Base-by-base conservation (phyloP, 345 rosid species). In the Eucalyptus rudis region DNA sequence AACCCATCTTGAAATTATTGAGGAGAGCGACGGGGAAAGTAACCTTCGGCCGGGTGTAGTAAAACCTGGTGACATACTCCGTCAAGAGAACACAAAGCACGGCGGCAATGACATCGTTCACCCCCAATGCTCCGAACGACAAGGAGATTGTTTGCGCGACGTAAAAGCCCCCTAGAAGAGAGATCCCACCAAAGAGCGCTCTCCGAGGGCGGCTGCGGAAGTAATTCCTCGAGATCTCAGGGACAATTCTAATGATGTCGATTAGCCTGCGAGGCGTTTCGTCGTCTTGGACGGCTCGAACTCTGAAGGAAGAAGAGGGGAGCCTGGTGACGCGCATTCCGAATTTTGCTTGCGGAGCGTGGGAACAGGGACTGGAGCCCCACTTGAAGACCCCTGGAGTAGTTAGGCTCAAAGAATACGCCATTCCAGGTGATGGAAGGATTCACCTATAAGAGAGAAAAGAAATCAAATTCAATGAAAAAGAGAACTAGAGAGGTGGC, bases 1-100 rank as follows among this genome's bases (percentile, higher is more conserved):
- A 96, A 47, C 98, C 99, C 99, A 97, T 95, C 97, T 96, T 96
- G 94, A 97, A 97, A 89, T 97, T 96, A 94, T 97, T 96, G 71
- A 97, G 97, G 36, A 97, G 95, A 86, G 99, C 99, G 13, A 96
- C 40, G 1, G 98, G 97, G 88, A 97, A 96, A 7, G 99, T 97
- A 54, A 96, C 97, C 88, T 94, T 96, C 2, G 97, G 95, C 22
- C 95, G 94, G 91, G 96, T 96, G 90, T 97, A 97, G 88, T 97
- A 96, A 90, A 96, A 96, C 54, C 93, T 93, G 1, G 98, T 96
- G 24, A 93, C 98, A 51, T 97, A 97, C 94, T 97, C 97, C 0
- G 98, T 97, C 89, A 97, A 87, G 79, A 97, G 95, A 88, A 97
- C 99, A 20, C 99, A 96, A 5, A 97, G 8, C 40, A 96, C 99